Conservation (phyloP, 768 basidiomycete genomes). For the Plicaturopsis crispa region DNA sequence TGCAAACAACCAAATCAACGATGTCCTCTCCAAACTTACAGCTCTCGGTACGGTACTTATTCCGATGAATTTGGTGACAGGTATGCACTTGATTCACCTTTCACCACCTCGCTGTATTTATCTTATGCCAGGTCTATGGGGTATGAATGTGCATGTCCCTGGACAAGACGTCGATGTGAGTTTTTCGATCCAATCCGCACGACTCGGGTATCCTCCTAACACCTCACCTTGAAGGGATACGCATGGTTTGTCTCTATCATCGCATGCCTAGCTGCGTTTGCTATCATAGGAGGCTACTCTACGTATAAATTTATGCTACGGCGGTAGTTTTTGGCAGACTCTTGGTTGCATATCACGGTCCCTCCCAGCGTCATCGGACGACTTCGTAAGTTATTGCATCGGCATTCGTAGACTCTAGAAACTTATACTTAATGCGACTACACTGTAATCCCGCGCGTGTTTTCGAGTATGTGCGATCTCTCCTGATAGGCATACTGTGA, state of each 20-base stretch:
- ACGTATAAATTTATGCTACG: conserved; percentile 72
- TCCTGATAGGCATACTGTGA: too few relatives aligned
- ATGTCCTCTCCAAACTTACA: conserved; percentile 94
- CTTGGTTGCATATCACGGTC: too few relatives aligned
- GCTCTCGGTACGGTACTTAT: conserved; percentile 96
- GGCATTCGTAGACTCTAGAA: too few relatives aligned
- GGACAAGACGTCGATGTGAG: conserved; percentile 56
- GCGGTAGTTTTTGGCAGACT: too few relatives aligned
- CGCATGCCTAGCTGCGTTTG: conserved; percentile 72
- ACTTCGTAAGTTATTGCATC: too few relatives aligned
- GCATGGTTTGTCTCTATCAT: conserved; percentile 90
- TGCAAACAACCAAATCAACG: conserved; percentile 99
- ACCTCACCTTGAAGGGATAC: conserved; percentile 33
- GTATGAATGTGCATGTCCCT: conserved; percentile 98
- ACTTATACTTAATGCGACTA: too few relatives aligned
- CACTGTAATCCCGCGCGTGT: too few relatives aligned
- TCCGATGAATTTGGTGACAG: conserved; percentile 96
- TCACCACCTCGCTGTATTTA: neutral
- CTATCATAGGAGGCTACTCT: conserved; percentile 70
- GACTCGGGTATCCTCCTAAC: too few relatives aligned
- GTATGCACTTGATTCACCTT: conserved; percentile 25
- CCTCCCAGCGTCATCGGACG: too few relatives aligned
- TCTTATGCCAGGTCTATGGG: conserved; percentile 66
- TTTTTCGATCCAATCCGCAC: conserved; percentile 1
- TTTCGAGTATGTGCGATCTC: too few relatives aligned